Percentiles rank a stretch among this genome's conserved stretches.
These are phyloP conservation scores for Amauroascus verrucosus DNA, from an alignment of 2,329 filamentous ascomycete genomes.

Conservation along the genomic window DNA sequence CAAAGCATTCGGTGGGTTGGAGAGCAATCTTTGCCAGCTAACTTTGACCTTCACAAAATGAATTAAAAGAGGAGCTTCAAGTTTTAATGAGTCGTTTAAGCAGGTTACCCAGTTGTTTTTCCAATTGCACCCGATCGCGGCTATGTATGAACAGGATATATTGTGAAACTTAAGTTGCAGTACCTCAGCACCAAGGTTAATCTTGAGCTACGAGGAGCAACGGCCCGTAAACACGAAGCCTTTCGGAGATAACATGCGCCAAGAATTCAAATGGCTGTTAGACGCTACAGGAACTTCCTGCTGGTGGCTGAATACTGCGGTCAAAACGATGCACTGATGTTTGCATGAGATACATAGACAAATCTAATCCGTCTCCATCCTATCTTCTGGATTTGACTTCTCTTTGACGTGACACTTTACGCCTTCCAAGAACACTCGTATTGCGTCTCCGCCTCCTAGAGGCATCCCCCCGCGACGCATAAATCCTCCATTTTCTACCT, in stretches of 20 bases:
- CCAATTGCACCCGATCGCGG: too few species aligned
- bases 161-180: too few species aligned
- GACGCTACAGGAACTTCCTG: too few species aligned
- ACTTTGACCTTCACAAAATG: neutral
- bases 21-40: neutral
- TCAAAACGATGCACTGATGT: neutral
- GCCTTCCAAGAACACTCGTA: slow-evolving; percentile 84
- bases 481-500: slow-evolving; percentile 74
- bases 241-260: too few species aligned
- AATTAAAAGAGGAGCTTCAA: too few species aligned
- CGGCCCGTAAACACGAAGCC: too few species aligned
- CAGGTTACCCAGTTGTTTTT: too few species aligned
- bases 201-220: too few species aligned
- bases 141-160: too few species aligned
- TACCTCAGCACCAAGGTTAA: too few species aligned
- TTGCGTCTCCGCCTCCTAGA: slow-evolving; percentile 74
- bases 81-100: too few species aligned
- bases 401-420: slow-evolving; percentile 70
- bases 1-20: neutral
- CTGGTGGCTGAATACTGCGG: neutral
- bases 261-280: too few species aligned
- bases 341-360: neutral
- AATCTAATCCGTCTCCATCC: slow-evolving; percentile 36
- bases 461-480: slow-evolving; percentile 70
- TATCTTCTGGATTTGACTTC: slow-evolving; percentile 25